Evolutionary conservation across 2,329 filamentous ascomycete genomes (phyloP).

Genomic region (Cercospora beticola): DNA sequence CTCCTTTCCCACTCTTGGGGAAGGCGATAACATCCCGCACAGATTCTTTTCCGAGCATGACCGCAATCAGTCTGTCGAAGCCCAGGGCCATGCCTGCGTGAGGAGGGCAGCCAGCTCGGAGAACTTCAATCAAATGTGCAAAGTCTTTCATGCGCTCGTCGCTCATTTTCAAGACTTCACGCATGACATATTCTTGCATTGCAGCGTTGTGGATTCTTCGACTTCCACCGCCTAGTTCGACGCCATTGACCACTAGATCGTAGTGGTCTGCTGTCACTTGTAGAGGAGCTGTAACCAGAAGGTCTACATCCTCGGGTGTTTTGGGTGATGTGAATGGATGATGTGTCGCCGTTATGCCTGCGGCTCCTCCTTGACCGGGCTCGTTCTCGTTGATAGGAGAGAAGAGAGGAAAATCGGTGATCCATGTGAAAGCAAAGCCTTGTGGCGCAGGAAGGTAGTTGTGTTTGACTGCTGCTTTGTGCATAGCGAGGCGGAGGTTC

Average conservation of each 20-base stretch:
- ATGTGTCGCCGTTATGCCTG: conserved; percentile 83
- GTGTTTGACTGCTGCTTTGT: conserved; percentile 66
- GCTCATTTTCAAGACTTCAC: conserved; percentile 77
- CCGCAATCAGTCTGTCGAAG: conserved; percentile 80
- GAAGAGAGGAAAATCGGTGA: conserved; percentile 90
- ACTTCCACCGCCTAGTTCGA: conserved; percentile 90
- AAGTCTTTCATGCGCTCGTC: conserved; percentile 75
- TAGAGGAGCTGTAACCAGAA: conserved; percentile 71
- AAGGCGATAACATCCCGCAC: conserved; percentile 95
- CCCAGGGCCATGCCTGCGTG: conserved; percentile 92
- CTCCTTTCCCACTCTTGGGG: conserved; percentile 87
- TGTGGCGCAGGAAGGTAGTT: conserved; percentile 53
- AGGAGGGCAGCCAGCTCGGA: conserved; percentile 84
- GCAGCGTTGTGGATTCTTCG: conserved; percentile 83
- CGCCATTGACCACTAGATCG: conserved; percentile 91
- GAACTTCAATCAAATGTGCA: conserved; percentile 76
- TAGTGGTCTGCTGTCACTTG: conserved; percentile 82
- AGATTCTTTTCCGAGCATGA: conserved; percentile 73
- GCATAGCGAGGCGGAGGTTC: conserved; percentile 67
- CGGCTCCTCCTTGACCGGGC: conserved; percentile 76
- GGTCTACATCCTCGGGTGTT: conserved; percentile 67
- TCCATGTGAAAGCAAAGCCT: conserved; percentile 74
- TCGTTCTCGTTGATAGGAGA: conserved; percentile 64
- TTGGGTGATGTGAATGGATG: conserved; percentile 94
- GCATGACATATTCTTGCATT: conserved; percentile 82